Percentiles rank a stretch among this genome's conserved stretches.
phyloP scores from a whole-genome alignment of 441 rosid genomes.

The Populus hybrid region DNA sequence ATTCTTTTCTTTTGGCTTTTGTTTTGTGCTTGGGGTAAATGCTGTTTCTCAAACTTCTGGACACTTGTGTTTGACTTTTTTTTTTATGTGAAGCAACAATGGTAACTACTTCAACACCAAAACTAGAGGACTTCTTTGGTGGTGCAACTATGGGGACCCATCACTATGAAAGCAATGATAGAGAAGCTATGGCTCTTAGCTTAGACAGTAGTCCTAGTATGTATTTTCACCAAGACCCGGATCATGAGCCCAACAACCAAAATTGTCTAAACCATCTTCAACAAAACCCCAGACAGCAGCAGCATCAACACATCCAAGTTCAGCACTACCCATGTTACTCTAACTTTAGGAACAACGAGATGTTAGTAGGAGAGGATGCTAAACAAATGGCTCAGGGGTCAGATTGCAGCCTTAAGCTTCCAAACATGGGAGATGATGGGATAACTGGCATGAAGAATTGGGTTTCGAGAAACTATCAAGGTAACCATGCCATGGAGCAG shows the following conservation, averaged over 20 bases:
- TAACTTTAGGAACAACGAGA: constrained; percentile 39
- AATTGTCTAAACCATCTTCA: constrained; percentile 40
- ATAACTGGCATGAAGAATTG: constrained; percentile 41
- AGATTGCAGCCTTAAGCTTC: constrained; percentile 36
- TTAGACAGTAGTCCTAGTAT: constrained; percentile 51
- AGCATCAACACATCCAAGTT: constrained; percentile 30
- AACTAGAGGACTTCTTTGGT: constrained; percentile 92
- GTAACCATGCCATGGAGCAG: constrained; percentile 42
- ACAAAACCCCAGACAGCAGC: constrained; percentile 31
- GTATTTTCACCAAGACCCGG: constrained; percentile 43
- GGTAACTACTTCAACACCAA: constrained; percentile 60
- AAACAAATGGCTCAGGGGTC: constrained; percentile 34
- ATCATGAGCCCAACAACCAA: constrained; percentile 37
- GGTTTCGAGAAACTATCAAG: constrained; percentile 45
- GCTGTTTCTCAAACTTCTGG: constrained; percentile 14
- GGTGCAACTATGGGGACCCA: constrained; percentile 67
- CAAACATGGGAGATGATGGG: constrained; percentile 31
- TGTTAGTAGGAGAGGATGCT: constrained; percentile 31
- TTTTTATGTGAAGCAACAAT: constrained; percentile 6
- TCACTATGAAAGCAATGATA: constrained; percentile 50
- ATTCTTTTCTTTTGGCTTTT: constrained; percentile 7
- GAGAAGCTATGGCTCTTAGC: constrained; percentile 77
- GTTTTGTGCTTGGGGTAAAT: background rate
- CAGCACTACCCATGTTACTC: constrained; percentile 36
- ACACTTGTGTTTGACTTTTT: constrained; percentile 24